Evolutionary conservation across 352 stramenopile species (phyloP).

Genomic region (Globisporangium takayamanum): DNA sequence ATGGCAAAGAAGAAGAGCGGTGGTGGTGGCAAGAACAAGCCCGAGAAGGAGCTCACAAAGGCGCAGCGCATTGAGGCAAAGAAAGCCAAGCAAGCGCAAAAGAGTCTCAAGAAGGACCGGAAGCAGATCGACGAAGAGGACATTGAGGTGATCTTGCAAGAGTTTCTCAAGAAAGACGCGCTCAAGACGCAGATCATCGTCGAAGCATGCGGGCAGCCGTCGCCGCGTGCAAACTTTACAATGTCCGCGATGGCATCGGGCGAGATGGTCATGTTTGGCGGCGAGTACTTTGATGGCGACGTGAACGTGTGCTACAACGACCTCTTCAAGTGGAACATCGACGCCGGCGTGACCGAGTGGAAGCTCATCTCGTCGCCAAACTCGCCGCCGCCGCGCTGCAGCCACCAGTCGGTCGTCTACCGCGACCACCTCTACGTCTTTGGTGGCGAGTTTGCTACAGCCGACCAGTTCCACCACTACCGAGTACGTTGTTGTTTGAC

Average conservation of each 20-base stretch:
- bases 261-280: constrained; percentile 93
- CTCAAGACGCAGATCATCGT: constrained; percentile 58
- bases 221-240: constrained; percentile 73
- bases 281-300: constrained; percentile 97
- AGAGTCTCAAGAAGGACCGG: constrained; percentile 72
- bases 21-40: constrained; percentile 34
- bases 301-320: constrained; percentile 96
- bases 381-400: constrained; percentile 89
- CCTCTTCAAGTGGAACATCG: constrained; percentile 91
- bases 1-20: constrained; percentile 72
- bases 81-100: constrained; percentile 77
- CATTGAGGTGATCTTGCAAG: constrained; percentile 72
- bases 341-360: constrained; percentile 62
- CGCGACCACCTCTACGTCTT: constrained; percentile 96
- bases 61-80: constrained; percentile 70
- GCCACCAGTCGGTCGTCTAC: constrained; percentile 93
- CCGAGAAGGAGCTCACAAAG: constrained; percentile 67
- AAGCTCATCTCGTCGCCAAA: constrained; percentile 87
- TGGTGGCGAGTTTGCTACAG: constrained; percentile 94
- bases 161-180: constrained; percentile 78
- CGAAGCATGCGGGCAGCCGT: constrained; percentile 43
- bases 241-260: constrained; percentile 63
- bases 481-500: constrained; percentile 23
- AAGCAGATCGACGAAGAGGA: constrained; percentile 76
- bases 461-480: constrained; percentile 98